phyloP scores from a whole-genome alignment of 2,329 filamentous ascomycete species.

The Phialophora tarda region DNA sequence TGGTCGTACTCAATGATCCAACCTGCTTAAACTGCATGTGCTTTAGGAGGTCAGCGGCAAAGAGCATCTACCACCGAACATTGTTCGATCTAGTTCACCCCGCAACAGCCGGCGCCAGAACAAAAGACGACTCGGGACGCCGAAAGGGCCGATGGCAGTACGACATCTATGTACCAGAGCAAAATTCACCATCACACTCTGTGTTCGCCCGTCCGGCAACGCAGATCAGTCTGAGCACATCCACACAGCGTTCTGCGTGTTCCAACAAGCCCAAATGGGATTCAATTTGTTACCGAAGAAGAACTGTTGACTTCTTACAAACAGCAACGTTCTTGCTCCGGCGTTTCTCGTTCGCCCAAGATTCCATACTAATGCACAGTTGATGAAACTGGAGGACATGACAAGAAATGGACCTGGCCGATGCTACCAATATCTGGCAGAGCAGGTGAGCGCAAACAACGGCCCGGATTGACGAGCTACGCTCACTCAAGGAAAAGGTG shows the following conservation, averaged over 20 bases:
- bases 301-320: neutral
- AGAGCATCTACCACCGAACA: neutral
- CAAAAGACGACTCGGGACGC: neutral
- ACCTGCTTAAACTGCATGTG: neutral
- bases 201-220: neutral
- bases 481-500: too few species aligned
- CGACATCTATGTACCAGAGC: neutral
- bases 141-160: neutral
- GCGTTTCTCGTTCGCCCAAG: too few species aligned
- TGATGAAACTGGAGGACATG: too few species aligned
- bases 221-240: neutral
- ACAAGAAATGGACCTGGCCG: too few species aligned
- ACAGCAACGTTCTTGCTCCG: too few species aligned
- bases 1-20: neutral
- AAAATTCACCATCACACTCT: neutral
- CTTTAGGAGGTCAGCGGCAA: neutral
- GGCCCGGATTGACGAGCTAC: too few species aligned
- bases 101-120: neutral
- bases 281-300: too few species aligned
- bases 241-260: neutral
- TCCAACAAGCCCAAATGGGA: neutral
- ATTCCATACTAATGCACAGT: too few species aligned
- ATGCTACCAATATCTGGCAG: too few species aligned
- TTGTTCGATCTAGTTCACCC: neutral
- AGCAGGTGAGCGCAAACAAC: too few species aligned